Base-by-base conservation (phyloP, 106 monocot species). In the Acanthochlamys bracteata region DNA sequence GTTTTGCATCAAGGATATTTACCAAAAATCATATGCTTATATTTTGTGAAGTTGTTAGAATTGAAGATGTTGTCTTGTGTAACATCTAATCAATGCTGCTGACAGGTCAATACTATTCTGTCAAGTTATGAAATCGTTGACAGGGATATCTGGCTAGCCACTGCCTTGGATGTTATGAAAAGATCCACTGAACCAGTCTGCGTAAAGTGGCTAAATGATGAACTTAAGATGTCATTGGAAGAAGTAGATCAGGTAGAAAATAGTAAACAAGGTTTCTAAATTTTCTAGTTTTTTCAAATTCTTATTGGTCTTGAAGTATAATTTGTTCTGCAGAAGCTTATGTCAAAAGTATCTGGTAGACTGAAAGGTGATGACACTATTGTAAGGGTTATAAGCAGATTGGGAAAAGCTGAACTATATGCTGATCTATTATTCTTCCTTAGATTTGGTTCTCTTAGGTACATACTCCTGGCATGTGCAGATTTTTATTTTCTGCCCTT, bases 401-500 rank as follows among this genome's bases (percentile, higher is more conserved):
- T 57, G 21, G 90, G 90, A 39, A 95, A 95, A 73, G 24, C 54
- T 51, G 86, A 90, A 57, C 82, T 95, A 12, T 95, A 95, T 87
- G 82, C 78, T 24, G 82, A 95, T 76, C 53, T 90, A 8, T 39
- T 95, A 12, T 95, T 82, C 69, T 86, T 86, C 51, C 78, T 90
- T 41, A 84, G 82, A 78, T 95, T 90, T 75, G 79, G 76, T 73
- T 84, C 72, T 80, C 55, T 83, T 41, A 82, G 90, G 95, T 95
- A 17, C 81, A 59, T 68, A 53, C 12, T 4, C 20, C 54, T 27
- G 17, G 25, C 27, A 10, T 51, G 23, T 46, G 11, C 62, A 64
- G 43, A 60, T 46, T 60, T 57, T 24, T 40, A 19, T 58, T 54
- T 14, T 57, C 24, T 66, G 56, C 9, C 7, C 13, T 45, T 9